Evolutionary conservation across 2,329 filamentous ascomycete genomes (phyloP).

Genomic region (Elsinoe australis): DNA sequence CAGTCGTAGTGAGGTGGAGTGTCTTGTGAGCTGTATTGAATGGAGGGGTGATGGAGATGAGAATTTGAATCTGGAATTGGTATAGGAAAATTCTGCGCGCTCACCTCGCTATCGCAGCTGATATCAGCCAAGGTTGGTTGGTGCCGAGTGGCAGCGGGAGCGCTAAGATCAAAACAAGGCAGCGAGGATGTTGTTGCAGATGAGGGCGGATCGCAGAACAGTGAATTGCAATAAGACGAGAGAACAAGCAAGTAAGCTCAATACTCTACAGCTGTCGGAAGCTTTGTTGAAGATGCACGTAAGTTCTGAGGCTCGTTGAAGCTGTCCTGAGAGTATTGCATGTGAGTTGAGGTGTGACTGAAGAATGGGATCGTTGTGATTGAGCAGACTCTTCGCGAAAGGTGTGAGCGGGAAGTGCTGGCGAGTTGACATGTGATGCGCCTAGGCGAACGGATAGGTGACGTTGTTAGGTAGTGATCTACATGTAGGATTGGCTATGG

Average conservation of each 20-base stretch:
- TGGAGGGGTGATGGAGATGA: not conserved
- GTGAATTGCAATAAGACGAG: not conserved
- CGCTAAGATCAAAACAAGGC: not conserved
- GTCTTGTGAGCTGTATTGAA: slow-evolving; percentile 6
- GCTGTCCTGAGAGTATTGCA: too few relatives aligned
- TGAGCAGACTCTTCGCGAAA: not conserved
- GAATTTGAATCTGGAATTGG: not conserved
- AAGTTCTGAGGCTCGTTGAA: too few relatives aligned
- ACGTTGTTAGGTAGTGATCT: not conserved
- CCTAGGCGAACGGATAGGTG: not conserved
- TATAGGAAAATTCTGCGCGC: too few relatives aligned
- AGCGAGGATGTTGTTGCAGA: not conserved
- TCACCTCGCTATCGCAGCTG: too few relatives aligned
- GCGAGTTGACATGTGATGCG: not conserved
- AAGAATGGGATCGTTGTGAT: not conserved
- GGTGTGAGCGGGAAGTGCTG: too few relatives aligned
- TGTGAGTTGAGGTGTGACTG: too few relatives aligned
- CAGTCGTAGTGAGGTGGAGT: not conserved
- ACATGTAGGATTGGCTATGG: not conserved
- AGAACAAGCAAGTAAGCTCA: not conserved
- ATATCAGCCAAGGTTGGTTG: too few relatives aligned
- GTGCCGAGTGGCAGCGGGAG: slow-evolving; percentile 1
- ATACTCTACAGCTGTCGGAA: not conserved
- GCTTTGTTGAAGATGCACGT: not conserved
- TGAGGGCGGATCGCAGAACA: not conserved